Conservation (phyloP, 2,329 filamentous ascomycete genomes). For the Fusarium albosuccineum region DNA sequence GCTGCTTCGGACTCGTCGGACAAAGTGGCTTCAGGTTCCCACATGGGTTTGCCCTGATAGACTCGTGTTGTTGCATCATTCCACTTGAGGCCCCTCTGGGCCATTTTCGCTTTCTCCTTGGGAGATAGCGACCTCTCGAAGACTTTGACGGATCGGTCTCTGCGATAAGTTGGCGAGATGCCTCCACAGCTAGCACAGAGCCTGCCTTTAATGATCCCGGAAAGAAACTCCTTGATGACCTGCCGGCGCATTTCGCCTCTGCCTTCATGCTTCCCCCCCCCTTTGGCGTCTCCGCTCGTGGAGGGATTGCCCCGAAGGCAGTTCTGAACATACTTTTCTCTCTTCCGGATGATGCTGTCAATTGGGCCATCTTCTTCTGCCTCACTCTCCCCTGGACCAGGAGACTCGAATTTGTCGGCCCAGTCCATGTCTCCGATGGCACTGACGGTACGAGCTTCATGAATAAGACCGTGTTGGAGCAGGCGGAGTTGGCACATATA, state of each 20-base stretch:
- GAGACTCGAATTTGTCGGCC: constrained; percentile 49
- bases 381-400: constrained; percentile 65
- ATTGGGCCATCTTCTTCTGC: constrained; percentile 74
- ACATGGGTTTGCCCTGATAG: constrained; percentile 53
- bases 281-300: constrained; percentile 62
- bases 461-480: constrained; percentile 84
- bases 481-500: constrained; percentile 88
- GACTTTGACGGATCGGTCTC: constrained; percentile 92
- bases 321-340: constrained; percentile 77
- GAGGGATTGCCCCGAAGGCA: constrained; percentile 73
- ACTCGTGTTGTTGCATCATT: constrained; percentile 74
- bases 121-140: constrained; percentile 83
- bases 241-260: constrained; percentile 80
- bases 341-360: constrained; percentile 65
- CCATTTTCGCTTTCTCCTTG: constrained; percentile 85
- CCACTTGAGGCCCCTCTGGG: constrained; percentile 73
- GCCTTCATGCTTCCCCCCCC: constrained; percentile 86
- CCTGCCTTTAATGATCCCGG: constrained; percentile 75
- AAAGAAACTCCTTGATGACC: constrained; percentile 85
- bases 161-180: constrained; percentile 85
- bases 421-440: constrained; percentile 61
- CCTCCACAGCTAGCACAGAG: constrained; percentile 77
- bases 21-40: constrained; percentile 58
- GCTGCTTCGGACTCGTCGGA: constrained; percentile 79
- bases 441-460: constrained; percentile 73